Evolutionary conservation across 1,139 yeast genomes (phyloP).

Genomic region (Geotrichum bryndzae): DNA sequence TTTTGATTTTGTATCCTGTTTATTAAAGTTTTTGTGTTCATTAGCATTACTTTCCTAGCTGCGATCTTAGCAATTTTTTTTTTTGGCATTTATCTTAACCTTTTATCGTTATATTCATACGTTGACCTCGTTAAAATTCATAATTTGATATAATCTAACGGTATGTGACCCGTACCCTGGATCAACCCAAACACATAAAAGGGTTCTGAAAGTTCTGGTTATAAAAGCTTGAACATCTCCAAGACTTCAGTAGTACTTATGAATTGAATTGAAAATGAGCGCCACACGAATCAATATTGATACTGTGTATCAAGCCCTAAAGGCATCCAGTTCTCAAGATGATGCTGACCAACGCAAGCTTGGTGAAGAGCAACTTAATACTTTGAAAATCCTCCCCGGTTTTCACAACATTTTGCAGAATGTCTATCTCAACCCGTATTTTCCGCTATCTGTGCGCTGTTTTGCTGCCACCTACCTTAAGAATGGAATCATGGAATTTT

Average conservation of each 20-base stretch:
- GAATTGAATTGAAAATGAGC: neutral
- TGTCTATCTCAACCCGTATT: slow-evolving; percentile 53
- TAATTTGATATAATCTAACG: neutral
- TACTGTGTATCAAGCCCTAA: slow-evolving; percentile 30
- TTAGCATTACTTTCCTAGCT: neutral
- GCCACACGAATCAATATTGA: slow-evolving; percentile 1
- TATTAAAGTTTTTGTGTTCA: neutral
- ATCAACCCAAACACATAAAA: neutral
- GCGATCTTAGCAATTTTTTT: neutral
- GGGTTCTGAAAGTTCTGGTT: neutral
- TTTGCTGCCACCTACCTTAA: slow-evolving; percentile 81
- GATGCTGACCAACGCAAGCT: slow-evolving; percentile 44
- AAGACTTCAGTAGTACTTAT: neutral
- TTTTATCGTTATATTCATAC: too few relatives aligned
- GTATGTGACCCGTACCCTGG: neutral
- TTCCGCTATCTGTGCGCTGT: slow-evolving; percentile 70
- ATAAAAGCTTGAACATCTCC: neutral
- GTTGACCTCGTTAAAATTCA: too few relatives aligned
- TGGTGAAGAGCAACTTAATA: slow-evolving; percentile 64
- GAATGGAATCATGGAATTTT: slow-evolving; percentile 75
- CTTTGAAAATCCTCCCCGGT: slow-evolving; percentile 62
- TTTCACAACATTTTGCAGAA: slow-evolving; percentile 53
- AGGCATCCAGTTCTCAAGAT: slow-evolving; percentile 50
- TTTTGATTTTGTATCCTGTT: neutral
- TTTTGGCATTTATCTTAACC: neutral